Evolutionary conservation across 768 basidiomycete species (phyloP), one percentile per base, ranked within the genome.

Genomic region (Pleurotus pulmonarius): DNA sequence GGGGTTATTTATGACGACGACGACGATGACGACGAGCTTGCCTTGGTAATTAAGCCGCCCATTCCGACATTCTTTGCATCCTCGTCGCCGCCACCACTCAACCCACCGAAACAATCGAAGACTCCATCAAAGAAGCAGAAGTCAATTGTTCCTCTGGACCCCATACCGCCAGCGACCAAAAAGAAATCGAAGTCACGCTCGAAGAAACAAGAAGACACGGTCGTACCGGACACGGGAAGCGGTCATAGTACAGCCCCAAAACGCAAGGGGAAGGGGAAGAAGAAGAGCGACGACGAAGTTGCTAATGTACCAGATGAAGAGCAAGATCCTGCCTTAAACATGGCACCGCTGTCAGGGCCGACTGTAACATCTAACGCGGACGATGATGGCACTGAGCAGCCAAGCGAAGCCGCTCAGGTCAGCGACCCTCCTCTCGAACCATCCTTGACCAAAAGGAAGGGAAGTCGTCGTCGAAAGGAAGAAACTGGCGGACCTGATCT

Each of bases 51-150:
- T 29, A 46, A 59, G 49, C 58, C 64, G 43, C 70, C 68, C 4
- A 79, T 79, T 29, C 70, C 73, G 3, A 75, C 75, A 15, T 81
- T 79, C 62, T 81, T 81, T 41, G 76, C 78, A 9, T 67, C 72
- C 3, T 74, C 80, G 5, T 77, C 81, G 9, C 75, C 79, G 0
- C 60, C 69, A 15, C 63, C 69, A 11, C 48, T 65, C 15, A 20
- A 39, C 39, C 25, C 22, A 4, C 25, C 11, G 11, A 34, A 34
- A 34, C 29, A 34, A 34, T 34, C 29, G 29, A 34, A 34, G 29
- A 34, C 29, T 34, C 29, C 29, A 11, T 34, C 29, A 4, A 34
- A 34, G 29, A 34, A 34, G 11, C 29, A 34, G 29, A 34, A 34
- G 3, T 34, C 29, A 9, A 9, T 3, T 34, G 11, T 34, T 34